phyloP scores from a whole-genome alignment of 169 alveolate genomes.

The Plasmodium relictum region DNA sequence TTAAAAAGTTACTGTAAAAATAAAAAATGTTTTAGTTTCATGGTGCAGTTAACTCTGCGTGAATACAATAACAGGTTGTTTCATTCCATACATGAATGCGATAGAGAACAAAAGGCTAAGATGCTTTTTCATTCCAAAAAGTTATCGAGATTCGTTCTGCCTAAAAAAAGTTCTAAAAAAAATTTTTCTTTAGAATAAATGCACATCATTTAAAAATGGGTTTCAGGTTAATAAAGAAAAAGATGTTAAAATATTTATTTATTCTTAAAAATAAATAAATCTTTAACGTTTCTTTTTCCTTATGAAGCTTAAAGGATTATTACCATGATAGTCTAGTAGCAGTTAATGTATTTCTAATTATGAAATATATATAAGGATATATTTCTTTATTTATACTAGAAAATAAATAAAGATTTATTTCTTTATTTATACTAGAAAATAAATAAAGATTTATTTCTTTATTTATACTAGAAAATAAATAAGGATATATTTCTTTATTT shows the following conservation, averaged over 20 bases:
- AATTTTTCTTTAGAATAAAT: slow-evolving; percentile 17
- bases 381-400: too few relatives aligned
- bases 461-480: too few relatives aligned
- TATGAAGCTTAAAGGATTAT: too few relatives aligned
- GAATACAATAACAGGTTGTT: slow-evolving; percentile 75
- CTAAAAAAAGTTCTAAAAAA: slow-evolving; percentile 31
- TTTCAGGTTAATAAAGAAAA: not conserved
- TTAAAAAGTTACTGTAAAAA: not conserved
- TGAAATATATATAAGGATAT: too few relatives aligned
- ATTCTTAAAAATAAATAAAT: not conserved
- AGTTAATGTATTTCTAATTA: too few relatives aligned
- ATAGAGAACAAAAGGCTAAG: slow-evolving; percentile 37
- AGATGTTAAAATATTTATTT: not conserved
- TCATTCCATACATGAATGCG: slow-evolving; percentile 61
- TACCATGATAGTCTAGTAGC: too few relatives aligned
- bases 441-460: too few relatives aligned
- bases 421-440: too few relatives aligned
- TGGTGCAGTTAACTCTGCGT: slow-evolving; percentile 76
- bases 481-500: too few relatives aligned
- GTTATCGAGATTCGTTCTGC: slow-evolving; percentile 59
- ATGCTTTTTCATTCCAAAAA: slow-evolving; percentile 6
- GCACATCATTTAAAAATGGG: slow-evolving; percentile 10
- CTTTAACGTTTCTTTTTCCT: not conserved
- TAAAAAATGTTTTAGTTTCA: slow-evolving; percentile 37
- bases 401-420: too few relatives aligned